A percentile compares a stretch with the other conserved stretches of the same genome.
phyloP scores from a whole-genome alignment of 2,329 filamentous ascomycete genomes.

The Penicillium sp. region DNA sequence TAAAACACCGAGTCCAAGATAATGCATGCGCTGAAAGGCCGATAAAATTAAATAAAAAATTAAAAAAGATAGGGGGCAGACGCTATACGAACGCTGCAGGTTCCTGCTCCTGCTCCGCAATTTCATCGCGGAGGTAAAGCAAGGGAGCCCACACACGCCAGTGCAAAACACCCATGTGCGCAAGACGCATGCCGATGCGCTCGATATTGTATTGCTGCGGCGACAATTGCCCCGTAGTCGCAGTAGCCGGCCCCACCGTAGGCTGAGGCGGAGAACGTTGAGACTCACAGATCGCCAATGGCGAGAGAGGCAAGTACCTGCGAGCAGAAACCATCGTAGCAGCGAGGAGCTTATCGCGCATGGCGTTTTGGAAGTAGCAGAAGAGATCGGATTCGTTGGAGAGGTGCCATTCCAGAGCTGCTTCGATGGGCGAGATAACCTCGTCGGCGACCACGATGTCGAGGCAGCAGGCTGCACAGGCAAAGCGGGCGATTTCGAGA shows the following conservation, averaged over 20 bases:
- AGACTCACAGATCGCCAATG: slow-evolving; percentile 44
- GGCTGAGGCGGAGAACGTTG: slow-evolving; percentile 32
- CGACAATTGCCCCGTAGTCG: slow-evolving; percentile 5
- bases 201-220: slow-evolving; percentile 37
- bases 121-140: slow-evolving; percentile 56
- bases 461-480: slow-evolving; percentile 31
- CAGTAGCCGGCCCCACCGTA: slow-evolving; percentile 7
- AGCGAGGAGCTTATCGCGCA: slow-evolving; percentile 34
- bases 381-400: slow-evolving; percentile 34
- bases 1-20: background rate
- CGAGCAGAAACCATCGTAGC: slow-evolving; percentile 33
- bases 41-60: slow-evolving; percentile 3
- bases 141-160: slow-evolving; percentile 85
- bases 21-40: slow-evolving; percentile 21
- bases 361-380: slow-evolving; percentile 32
- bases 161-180: slow-evolving; percentile 80
- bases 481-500: slow-evolving; percentile 44
- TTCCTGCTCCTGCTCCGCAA: slow-evolving; percentile 14
- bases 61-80: background rate
- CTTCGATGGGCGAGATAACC: slow-evolving; percentile 35
- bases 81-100: slow-evolving; percentile 15
- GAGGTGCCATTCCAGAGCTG: slow-evolving; percentile 35
- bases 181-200: slow-evolving; percentile 68
- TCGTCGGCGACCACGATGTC: slow-evolving; percentile 32
- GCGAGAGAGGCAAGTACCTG: slow-evolving; percentile 42